A percentile compares a stretch with the other conserved stretches of the same genome.
Conservation (phyloP, 352 stramenopile genomes). For the Phytophthora ramorum region DNA sequence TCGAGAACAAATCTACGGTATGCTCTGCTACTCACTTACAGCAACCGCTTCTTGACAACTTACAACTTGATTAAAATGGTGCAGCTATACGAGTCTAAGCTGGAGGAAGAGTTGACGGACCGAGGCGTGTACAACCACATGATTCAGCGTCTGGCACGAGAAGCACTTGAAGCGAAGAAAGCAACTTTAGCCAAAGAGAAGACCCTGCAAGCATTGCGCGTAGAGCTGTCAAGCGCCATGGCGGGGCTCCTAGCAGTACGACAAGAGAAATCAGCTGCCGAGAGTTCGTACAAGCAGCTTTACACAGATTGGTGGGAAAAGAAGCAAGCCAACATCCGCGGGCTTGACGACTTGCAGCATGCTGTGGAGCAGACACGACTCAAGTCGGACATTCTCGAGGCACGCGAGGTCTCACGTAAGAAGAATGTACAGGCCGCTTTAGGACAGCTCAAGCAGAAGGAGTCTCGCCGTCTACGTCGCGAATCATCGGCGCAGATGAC, state of each 20-base stretch:
- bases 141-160: conserved; percentile 74
- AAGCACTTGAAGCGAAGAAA: conserved; percentile 74
- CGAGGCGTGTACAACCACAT: conserved; percentile 85
- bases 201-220: conserved; percentile 54
- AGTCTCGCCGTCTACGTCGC: conserved; percentile 71
- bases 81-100: conserved; percentile 80
- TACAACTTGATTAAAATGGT: background rate
- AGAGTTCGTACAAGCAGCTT: conserved; percentile 69
- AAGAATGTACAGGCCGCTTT: conserved; percentile 77
- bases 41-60: background rate
- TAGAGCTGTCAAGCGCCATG: conserved; percentile 65
- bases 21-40: background rate
- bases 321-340: conserved; percentile 76
- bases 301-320: conserved; percentile 75
- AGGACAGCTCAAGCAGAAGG: conserved; percentile 76
- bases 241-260: conserved; percentile 58
- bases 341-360: conserved; percentile 78
- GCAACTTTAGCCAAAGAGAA: conserved; percentile 69
- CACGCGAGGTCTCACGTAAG: conserved; percentile 76
- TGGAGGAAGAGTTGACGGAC: conserved; percentile 77
- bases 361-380: conserved; percentile 78
- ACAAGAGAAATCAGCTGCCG: conserved; percentile 76
- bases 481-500: conserved; percentile 80
- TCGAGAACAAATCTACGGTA: conserved; percentile 84
- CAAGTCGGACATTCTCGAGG: conserved; percentile 79